These are phyloP conservation scores for Periglandula ipomoeae DNA, from an alignment of 2,329 filamentous ascomycete genomes.

Conservation along the genomic window DNA sequence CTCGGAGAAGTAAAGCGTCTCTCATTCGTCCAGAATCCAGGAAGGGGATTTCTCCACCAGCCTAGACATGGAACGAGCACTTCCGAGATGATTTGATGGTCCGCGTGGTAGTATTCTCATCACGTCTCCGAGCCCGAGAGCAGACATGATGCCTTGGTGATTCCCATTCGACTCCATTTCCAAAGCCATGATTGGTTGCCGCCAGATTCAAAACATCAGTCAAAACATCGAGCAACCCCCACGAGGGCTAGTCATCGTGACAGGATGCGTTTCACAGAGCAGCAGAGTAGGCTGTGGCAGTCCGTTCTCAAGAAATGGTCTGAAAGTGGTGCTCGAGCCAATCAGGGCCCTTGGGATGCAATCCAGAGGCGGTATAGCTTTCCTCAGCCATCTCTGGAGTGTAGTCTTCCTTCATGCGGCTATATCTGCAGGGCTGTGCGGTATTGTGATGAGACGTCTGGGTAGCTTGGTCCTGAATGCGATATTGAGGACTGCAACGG, in stretches of 20 bases:
- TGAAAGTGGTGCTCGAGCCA: neutral
- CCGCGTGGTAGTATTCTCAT: neutral
- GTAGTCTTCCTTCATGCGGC: no score
- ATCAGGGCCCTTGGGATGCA: neutral
- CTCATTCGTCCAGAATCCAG: neutral
- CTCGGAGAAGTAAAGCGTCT: neutral
- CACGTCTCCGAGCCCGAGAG: neutral
- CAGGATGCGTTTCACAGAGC: conserved; percentile 3
- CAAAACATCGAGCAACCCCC: neutral
- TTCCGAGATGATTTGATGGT: neutral
- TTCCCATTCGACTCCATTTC: neutral
- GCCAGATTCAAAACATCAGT: conserved; percentile 1
- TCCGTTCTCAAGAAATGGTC: neutral
- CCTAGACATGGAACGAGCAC: neutral
- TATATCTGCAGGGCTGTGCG: no score
- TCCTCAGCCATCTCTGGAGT: no score
- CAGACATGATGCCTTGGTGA: neutral
- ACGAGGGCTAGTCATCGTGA: neutral
- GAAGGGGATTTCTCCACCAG: neutral
- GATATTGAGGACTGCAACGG: no score
- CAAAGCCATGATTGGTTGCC: neutral
- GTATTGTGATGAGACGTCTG: neutral
- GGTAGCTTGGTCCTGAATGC: no score
- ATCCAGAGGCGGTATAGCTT: no score
- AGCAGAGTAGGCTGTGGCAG: neutral